A percentile compares a stretch with the other conserved stretches of the same genome.
These are phyloP conservation scores for Aschersonia sp. DNA, from an alignment of 2,329 filamentous ascomycete genomes.

Conservation along the genomic window DNA sequence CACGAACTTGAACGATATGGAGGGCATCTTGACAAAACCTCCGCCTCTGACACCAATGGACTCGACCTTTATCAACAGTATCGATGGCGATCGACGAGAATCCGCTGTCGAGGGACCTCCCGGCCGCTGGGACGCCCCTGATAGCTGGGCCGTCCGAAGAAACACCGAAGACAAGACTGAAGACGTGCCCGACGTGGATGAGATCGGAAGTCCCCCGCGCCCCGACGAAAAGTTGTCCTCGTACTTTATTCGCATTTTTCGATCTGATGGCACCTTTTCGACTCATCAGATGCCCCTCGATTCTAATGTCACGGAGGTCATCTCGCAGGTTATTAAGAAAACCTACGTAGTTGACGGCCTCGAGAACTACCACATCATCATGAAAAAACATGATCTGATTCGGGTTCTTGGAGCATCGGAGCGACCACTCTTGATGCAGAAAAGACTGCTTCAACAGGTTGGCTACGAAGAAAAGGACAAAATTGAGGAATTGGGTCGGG, in stretches of 20 bases:
- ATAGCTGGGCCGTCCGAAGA: constrained; percentile 87
- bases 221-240: constrained; percentile 61
- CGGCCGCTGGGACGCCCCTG: constrained; percentile 79
- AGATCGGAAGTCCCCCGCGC: constrained; percentile 49
- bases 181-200: constrained; percentile 47
- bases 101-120: constrained; percentile 21
- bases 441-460: constrained; percentile 76
- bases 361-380: constrained; percentile 88
- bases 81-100: constrained; percentile 27
- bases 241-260: constrained; percentile 92
- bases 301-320: constrained; percentile 72
- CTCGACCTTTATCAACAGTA: constrained; percentile 30
- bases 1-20: constrained; percentile 80
- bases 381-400: constrained; percentile 83
- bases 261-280: constrained; percentile 84
- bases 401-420: constrained; percentile 67
- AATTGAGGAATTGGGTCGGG: constrained; percentile 84
- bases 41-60: constrained; percentile 59
- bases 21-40: constrained; percentile 68
- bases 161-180: constrained; percentile 49
- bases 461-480: constrained; percentile 79
- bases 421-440: constrained; percentile 80
- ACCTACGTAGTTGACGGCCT: constrained; percentile 81
- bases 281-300: constrained; percentile 76
- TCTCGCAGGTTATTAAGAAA: constrained; percentile 86